Conservation (phyloP, 2,329 filamentous ascomycete species). For the Pseudopyrenochaeta lycopersici region DNA sequence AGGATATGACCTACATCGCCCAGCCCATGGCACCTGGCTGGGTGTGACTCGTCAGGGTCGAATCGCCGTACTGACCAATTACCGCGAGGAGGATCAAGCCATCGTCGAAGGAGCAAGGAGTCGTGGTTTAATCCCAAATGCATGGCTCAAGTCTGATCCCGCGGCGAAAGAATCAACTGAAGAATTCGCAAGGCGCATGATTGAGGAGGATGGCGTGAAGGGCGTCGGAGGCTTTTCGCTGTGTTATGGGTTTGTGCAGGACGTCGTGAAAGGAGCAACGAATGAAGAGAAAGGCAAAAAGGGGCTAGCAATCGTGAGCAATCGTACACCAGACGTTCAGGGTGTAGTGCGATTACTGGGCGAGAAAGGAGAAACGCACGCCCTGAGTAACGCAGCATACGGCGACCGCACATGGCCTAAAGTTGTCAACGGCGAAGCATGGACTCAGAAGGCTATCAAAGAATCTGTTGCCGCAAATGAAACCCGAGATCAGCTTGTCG, state of each 20-base stretch:
- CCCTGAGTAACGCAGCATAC: slow-evolving; percentile 69
- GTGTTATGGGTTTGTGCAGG: slow-evolving; percentile 64
- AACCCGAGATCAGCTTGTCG: slow-evolving; percentile 60
- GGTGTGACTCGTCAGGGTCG: slow-evolving; percentile 69
- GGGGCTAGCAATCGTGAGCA: slow-evolving; percentile 68
- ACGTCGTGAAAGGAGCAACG: slow-evolving; percentile 41
- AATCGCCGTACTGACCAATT: slow-evolving; percentile 71
- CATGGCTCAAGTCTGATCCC: slow-evolving; percentile 61
- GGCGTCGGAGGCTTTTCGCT: slow-evolving; percentile 71
- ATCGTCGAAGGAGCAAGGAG: slow-evolving; percentile 59
- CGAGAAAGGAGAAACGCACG: slow-evolving; percentile 61
- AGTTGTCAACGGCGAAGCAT: slow-evolving; percentile 64
- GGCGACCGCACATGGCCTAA: slow-evolving; percentile 70
- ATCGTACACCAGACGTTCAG: slow-evolving; percentile 63
- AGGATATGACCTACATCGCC: slow-evolving; percentile 68
- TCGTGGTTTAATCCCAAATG: slow-evolving; percentile 67
- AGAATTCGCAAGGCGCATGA: slow-evolving; percentile 63
- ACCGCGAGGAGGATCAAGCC: slow-evolving; percentile 61
- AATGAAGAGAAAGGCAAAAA: slow-evolving; percentile 15
- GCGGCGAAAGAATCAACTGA: slow-evolving; percentile 52
- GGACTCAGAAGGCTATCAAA: slow-evolving; percentile 60
- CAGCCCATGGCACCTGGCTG: slow-evolving; percentile 70
- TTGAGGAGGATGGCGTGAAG: slow-evolving; percentile 63
- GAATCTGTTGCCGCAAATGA: slow-evolving; percentile 54
- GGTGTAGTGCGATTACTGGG: slow-evolving; percentile 62